Evolutionary conservation across 2,329 filamentous ascomycete species (phyloP), one percentile per base, ranked within the genome.

Genomic region (Aspergillus flavus): DNA sequence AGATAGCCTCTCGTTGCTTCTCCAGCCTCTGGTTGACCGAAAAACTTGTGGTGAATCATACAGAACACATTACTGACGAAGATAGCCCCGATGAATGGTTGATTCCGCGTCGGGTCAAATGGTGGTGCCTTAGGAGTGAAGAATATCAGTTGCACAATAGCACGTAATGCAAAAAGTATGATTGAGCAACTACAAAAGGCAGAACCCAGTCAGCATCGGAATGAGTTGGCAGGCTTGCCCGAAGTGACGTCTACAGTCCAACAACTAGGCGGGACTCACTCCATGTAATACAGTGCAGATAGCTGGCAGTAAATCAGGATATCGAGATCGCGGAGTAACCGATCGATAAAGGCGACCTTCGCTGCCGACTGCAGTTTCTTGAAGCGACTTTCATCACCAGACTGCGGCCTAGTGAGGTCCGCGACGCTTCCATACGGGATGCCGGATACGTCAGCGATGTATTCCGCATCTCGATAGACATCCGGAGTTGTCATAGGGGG

Each of bases 221-320:
- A 39, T 55, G n/a, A 12, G 9, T 21, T 23, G 32, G 32, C n/a
- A n/a, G 32, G 32, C 21, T 55, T 39, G 32, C 11, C 32, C 52
- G 32, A 41, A 39, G 21, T 6, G 48, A 32, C 34, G 32, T 55
- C 34, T n/a, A 23, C 52, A 7, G n/a, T 36, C 11, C n/a, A 28
- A 48, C 21, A 30, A 16, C 28, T 63, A 30, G 56, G 61, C 58
- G 34, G 60, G 39, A 71, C 84, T 70, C 80, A 88, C 86, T 89
- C 87, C 76, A 88, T 82, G 73, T 89, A 86, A 75, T 89, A 89
- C 63, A 88, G 75, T 9, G 83, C 81, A 43, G 86, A 86, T 63
- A 89, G 78, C 77, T 89, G 80, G 73, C 86, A 84, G 76, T 87
- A 89, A 61, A 88, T 82, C 55, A 87, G 71, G 68, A 86, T 81